These are phyloP conservation scores for Mycena pura DNA, from an alignment of 768 basidiomycete species.

Conservation along the genomic window DNA sequence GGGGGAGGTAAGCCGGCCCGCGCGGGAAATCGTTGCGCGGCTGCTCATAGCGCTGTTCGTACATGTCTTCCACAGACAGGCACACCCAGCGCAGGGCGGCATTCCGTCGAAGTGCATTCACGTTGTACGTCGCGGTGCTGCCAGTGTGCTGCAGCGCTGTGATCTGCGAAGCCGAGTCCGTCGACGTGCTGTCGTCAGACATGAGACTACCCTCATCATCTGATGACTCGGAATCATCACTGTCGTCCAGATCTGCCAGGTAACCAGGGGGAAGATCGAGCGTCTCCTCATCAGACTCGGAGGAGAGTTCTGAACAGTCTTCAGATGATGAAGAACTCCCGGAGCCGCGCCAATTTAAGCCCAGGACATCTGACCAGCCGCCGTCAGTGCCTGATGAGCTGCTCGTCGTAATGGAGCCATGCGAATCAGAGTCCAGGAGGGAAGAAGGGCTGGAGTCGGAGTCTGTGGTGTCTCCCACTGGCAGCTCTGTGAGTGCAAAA, in stretches of 20 bases:
- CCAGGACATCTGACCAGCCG: background rate
- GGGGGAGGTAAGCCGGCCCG: too few species aligned
- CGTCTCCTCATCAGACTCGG: background rate
- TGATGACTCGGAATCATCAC: too few species aligned
- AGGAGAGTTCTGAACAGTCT: too few species aligned
- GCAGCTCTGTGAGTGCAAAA: background rate
- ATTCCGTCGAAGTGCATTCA: background rate
- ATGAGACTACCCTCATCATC: too few species aligned
- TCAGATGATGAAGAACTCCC: background rate
- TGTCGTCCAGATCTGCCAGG: background rate
- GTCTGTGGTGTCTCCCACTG: background rate
- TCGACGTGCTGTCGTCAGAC: too few species aligned
- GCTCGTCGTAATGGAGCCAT: too few species aligned
- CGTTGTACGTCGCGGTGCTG: background rate
- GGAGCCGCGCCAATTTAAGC: background rate
- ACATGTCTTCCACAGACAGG: conserved; percentile 21
- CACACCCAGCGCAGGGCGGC: background rate
- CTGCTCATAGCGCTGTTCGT: conserved; percentile 21
- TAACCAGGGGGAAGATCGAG: background rate
- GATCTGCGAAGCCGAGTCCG: too few species aligned
- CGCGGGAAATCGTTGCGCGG: conserved; percentile 20
- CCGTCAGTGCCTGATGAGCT: background rate
- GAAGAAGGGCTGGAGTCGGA: too few species aligned
- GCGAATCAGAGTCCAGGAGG: background rate
- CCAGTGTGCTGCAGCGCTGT: background rate